Conservation (phyloP, 2,329 filamentous ascomycete genomes). For the Achaetomium macrosporum region DNA sequence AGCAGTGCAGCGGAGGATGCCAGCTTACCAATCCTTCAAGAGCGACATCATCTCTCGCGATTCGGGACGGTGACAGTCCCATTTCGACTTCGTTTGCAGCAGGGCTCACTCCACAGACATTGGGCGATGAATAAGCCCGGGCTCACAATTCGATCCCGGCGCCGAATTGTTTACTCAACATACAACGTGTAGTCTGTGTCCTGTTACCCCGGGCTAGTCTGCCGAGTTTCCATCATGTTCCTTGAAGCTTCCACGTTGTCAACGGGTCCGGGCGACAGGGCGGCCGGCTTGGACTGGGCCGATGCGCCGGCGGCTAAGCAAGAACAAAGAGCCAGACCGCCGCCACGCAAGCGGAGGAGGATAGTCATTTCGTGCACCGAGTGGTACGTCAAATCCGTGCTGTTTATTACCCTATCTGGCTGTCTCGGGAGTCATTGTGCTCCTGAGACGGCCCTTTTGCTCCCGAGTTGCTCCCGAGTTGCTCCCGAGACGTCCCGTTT, state of each 20-base stretch:
- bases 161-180: not conserved
- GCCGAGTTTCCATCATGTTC: not conserved
- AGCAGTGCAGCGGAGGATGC: not conserved
- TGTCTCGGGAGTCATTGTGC: too few species aligned
- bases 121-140: not conserved
- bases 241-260: constrained; percentile 5
- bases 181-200: not conserved
- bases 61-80: not conserved
- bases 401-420: too few species aligned
- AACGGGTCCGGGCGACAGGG: constrained; percentile 8
- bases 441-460: too few species aligned
- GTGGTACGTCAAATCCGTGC: too few species aligned
- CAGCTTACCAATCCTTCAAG: constrained; percentile 1
- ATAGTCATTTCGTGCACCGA: constrained; percentile 59
- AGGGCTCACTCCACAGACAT: not conserved
- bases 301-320: not conserved
- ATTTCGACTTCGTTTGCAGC: not conserved
- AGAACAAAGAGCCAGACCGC: constrained; percentile 28
- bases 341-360: constrained; percentile 51
- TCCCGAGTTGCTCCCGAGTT: too few species aligned
- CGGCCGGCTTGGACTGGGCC: not conserved
- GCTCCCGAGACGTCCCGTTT: too few species aligned
- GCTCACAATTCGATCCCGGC: not conserved
- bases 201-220: not conserved
- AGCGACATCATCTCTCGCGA: not conserved